Base-by-base conservation (phyloP, 768 basidiomycete species). In the Termitomyces eurrhizus region DNA sequence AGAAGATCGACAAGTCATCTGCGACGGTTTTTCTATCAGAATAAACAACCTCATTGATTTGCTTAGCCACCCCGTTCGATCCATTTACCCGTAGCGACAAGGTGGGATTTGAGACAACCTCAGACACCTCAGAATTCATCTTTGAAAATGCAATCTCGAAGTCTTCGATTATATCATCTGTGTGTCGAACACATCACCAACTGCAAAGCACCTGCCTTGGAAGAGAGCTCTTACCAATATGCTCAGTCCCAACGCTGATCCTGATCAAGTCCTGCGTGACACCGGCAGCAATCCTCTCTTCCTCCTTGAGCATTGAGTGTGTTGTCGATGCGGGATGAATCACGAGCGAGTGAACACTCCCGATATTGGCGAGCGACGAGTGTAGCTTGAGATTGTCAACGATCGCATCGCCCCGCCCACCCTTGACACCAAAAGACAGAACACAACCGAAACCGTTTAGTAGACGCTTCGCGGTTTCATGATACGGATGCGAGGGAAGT, bases 311-410 rank as follows among this genome's bases (percentile, higher is more conserved):
- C 69, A 85, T 84, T 59, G 78, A 74, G 62, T 87, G 86, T 4
- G 86, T 87, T 55, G 86, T 86, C 24, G 77, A 76, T 16, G 80
- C 82, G 0, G 85, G 84, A 60, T 83, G 82, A 45, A 87, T 83
- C 14, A 83, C 81, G 1, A 87, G 75, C 14, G 81, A 63, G 18
- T 61, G 53, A 4, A 61, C 62, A 24, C 58, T 57, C 6, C 70
- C 73, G 13, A 75, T 66, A 48, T 77, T 78, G 9, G 73, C 73
- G 8, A 77, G 68, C 44, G 75, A 69, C 51, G 71, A 72, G 12
- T 72, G 72, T 3, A 80, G 68, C 56, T 72, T 68, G 57, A 80
- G 70, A 21, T 68, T 67, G 59, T 81, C 75, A 1, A 80, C 73
- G 11, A 80, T 70, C 8, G 65, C 62, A 46, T 67, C 65, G 1